Percentiles rank a stretch among this genome's conserved stretches.
Evolutionary conservation across 139 green algal genomes (phyloP).

Genomic region (Micractinium sp.): DNA sequence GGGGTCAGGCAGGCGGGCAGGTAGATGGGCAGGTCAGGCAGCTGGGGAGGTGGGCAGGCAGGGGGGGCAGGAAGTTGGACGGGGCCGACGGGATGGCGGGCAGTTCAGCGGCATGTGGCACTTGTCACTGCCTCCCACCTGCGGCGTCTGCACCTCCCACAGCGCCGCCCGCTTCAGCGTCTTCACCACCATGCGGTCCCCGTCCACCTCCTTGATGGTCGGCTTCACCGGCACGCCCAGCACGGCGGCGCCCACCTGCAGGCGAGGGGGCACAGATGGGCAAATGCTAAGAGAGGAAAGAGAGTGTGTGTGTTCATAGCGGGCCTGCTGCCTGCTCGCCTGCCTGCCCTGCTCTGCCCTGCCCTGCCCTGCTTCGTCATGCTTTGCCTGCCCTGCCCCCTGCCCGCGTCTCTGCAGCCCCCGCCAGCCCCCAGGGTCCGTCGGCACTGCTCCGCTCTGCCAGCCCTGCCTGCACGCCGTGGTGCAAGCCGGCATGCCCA

Average conservation of each 20-base stretch:
- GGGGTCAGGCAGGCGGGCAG: background rate
- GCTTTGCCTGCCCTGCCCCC: too few species aligned
- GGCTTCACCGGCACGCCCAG: constrained; percentile 95
- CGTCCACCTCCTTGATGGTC: constrained; percentile 95
- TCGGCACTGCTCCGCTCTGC: background rate
- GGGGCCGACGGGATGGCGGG: too few species aligned
- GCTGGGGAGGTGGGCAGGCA: too few species aligned
- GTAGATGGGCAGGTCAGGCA: background rate
- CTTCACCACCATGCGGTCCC: constrained; percentile 74
- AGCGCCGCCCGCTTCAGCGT: constrained; percentile 90
- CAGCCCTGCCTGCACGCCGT: background rate
- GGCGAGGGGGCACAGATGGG: too few species aligned
- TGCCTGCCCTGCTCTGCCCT: too few species aligned
- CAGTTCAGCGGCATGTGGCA: too few species aligned
- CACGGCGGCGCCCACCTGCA: constrained; percentile 89
- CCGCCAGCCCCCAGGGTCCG: background rate
- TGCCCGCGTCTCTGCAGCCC: background rate
- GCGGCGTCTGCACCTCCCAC: constrained; percentile 99
- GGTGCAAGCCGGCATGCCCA: background rate
- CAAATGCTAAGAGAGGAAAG: too few species aligned
- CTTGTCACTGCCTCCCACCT: constrained; percentile 52
- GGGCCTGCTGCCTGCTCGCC: too few species aligned
- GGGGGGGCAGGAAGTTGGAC: too few species aligned
- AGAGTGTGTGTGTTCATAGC: too few species aligned
- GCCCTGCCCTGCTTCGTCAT: background rate